Percentiles rank a stretch among this genome's conserved stretches.
phyloP scores from a whole-genome alignment of 331 rosid genomes.

The Prunus yedoensis region DNA sequence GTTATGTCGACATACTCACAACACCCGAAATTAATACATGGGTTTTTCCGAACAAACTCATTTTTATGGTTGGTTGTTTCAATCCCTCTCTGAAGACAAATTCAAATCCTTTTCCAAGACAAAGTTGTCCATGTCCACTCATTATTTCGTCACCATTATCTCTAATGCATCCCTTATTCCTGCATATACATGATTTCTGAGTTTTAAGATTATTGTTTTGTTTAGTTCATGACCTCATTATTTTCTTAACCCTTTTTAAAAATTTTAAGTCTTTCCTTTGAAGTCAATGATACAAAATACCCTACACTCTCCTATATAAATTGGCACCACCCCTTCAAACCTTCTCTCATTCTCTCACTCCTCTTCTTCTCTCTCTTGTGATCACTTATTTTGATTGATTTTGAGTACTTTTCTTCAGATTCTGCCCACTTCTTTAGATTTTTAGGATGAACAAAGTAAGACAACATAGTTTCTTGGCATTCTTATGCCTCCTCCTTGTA shows the following conservation, averaged over 20 bases:
- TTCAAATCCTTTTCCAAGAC: not conserved
- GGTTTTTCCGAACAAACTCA: not conserved
- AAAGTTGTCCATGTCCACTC: not conserved
- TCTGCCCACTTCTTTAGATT: not conserved
- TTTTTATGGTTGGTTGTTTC: not conserved
- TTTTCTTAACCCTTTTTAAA: too few species aligned
- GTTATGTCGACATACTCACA: conserved; percentile 23
- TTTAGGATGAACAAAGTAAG: conserved; percentile 4
- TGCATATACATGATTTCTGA: not conserved
- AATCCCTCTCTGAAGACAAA: not conserved
- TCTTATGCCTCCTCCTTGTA: not conserved
- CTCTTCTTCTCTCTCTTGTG: not conserved
- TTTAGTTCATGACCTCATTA: too few species aligned
- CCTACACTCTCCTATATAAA: too few species aligned
- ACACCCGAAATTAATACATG: not conserved
- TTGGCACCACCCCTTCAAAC: not conserved
- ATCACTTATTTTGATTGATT: not conserved
- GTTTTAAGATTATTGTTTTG: too few species aligned
- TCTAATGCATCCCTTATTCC: too few species aligned
- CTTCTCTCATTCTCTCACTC: too few species aligned
- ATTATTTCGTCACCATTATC: not conserved
- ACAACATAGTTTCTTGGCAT: not conserved
- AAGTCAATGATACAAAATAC: too few species aligned
- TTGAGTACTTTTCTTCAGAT: too few species aligned
- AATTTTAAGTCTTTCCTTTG: too few species aligned